These are phyloP conservation scores for Meira miltonrushii DNA, from an alignment of 1,284 basidiomycete species.

Conservation along the genomic window DNA sequence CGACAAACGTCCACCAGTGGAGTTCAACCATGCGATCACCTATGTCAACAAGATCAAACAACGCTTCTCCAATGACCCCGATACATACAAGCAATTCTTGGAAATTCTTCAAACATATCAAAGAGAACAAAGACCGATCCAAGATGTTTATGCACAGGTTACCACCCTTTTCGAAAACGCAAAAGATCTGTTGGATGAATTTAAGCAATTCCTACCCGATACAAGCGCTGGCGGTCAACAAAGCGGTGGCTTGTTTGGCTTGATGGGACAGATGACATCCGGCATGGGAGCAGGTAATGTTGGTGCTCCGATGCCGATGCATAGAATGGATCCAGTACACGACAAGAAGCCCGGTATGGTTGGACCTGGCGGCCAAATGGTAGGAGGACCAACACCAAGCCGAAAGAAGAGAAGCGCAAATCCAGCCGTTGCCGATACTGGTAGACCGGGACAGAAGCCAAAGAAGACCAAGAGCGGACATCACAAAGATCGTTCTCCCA, in stretches of 20 bases:
- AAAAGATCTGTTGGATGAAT: constrained; percentile 86
- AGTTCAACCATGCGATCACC: constrained; percentile 96
- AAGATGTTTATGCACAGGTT: constrained; percentile 89
- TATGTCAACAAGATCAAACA: constrained; percentile 99
- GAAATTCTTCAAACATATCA: constrained; percentile 97
- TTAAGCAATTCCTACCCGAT: constrained; percentile 92
- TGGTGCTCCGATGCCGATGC: constrained; percentile 18
- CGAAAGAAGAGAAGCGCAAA: constrained; percentile 45
- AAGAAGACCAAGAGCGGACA: constrained; percentile 44
- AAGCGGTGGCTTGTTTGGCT: constrained; percentile 53
- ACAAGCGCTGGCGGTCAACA: constrained; percentile 39
- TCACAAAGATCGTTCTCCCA: constrained; percentile 10
- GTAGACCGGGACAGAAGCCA: constrained; percentile 15
- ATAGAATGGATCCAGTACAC: constrained; percentile 48
- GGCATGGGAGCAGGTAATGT: constrained; percentile 29
- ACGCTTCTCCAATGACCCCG: constrained; percentile 81
- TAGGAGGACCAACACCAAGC: background rate
- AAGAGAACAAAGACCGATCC: constrained; percentile 80
- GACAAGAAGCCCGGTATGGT: constrained; percentile 57
- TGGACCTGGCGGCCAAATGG: constrained; percentile 15
- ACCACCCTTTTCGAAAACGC: constrained; percentile 86
- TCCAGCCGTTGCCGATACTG: constrained; percentile 18
- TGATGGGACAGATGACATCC: constrained; percentile 53
- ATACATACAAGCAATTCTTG: constrained; percentile 96
- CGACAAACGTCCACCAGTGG: constrained; percentile 57